Evolutionary conservation across 2,329 filamentous ascomycete species (phyloP).

Genomic region (Arthrobotrys musiformis): DNA sequence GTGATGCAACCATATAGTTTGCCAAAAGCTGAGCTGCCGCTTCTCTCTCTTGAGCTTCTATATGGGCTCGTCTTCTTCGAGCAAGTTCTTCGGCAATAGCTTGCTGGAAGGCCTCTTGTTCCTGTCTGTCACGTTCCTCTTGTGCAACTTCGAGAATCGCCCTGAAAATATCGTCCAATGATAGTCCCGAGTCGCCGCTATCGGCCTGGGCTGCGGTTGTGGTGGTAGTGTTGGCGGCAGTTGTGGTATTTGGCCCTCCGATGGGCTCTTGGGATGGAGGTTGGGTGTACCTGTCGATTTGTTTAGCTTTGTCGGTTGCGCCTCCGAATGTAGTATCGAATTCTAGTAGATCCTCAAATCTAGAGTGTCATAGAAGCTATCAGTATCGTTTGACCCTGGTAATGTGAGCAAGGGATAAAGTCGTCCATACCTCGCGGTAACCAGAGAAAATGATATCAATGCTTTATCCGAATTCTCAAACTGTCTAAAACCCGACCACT

Average conservation of each 20-base stretch:
- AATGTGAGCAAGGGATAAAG: neutral
- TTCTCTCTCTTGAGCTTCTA: constrained; percentile 50
- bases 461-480: constrained; percentile 48
- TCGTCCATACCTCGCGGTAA: constrained; percentile 29
- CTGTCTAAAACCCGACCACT: constrained; percentile 44
- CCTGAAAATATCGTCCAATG: constrained; percentile 45
- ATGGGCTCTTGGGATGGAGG: constrained; percentile 32
- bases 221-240: no score
- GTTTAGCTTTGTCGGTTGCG: constrained; percentile 34
- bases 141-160: constrained; percentile 44
- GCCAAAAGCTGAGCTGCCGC: constrained; percentile 41
- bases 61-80: constrained; percentile 29
- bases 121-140: constrained; percentile 43
- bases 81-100: constrained; percentile 47
- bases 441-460: constrained; percentile 39
- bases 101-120: constrained; percentile 44
- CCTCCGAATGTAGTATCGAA: constrained; percentile 37
- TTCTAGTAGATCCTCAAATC: constrained; percentile 49
- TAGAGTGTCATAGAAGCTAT: neutral
- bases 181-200: neutral
- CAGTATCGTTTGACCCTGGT: neutral
- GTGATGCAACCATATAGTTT: constrained; percentile 50
- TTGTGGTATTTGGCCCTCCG: neutral
- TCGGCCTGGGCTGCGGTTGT: neutral
- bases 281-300: constrained; percentile 27